These are phyloP conservation scores for slime mould (Dictyostelium discoideum) DNA, from an alignment of 78 protist genomes.

Conservation along the genomic window dicty_2.7 NC_007089.4:2572001-2572500, in stretches of 20 bases:
- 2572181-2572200: neutral
- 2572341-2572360: neutral
- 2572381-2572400: conserved; percentile 16
- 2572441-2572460: neutral
- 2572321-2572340: neutral
- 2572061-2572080: neutral
- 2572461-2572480: neutral
- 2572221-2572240: neutral
- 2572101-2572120: neutral
- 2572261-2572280: conserved; percentile 15
- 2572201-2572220: neutral
- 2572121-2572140: neutral
- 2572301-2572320: neutral
- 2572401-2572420: conserved; percentile 6
- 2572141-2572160: neutral
- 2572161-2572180: conserved; percentile 16
- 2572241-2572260: neutral
- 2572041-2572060: neutral
- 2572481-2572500: conserved; percentile 10
- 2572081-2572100: neutral
- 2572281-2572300: conserved; percentile 31
- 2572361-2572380: neutral
- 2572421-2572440: conserved; percentile 12
- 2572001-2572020: neutral
- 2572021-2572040: neutral